phyloP scores from a whole-genome alignment of 2,329 filamentous ascomycete genomes.

The Leptographium wingfieldii region DNA sequence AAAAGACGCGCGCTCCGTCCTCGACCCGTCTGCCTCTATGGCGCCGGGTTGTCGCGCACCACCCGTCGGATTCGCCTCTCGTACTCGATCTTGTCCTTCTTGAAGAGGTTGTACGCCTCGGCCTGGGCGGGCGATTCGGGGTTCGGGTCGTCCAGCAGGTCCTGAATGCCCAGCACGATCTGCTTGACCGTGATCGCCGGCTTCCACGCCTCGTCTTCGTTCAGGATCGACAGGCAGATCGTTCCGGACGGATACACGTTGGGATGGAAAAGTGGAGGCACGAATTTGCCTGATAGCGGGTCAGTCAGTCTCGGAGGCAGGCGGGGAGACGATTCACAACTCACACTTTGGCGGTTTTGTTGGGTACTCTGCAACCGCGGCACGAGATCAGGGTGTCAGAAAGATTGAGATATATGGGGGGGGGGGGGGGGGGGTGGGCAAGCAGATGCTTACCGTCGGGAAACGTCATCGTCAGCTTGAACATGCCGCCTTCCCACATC shows the following conservation, averaged over 20 bases:
- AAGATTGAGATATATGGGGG: not conserved
- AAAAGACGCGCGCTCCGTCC: not conserved
- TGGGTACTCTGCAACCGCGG: conserved; percentile 61
- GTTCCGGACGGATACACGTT: conserved; percentile 98
- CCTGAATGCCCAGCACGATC: conserved; percentile 91
- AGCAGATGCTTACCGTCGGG: conserved; percentile 65
- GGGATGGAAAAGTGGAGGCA: conserved; percentile 89
- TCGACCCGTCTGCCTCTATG: conserved; percentile 25
- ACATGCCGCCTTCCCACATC: conserved; percentile 93
- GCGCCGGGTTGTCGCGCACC: conserved; percentile 78
- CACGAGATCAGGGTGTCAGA: not conserved
- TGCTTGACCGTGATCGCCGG: conserved; percentile 98
- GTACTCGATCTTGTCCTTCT: conserved; percentile 77
- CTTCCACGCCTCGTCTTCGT: conserved; percentile 98
- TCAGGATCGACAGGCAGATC: conserved; percentile 91
- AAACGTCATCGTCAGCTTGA: conserved; percentile 87
- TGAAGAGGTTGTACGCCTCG: conserved; percentile 93
- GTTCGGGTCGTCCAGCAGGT: conserved; percentile 90
- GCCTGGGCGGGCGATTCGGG: conserved; percentile 94
- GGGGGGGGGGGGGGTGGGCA: not conserved
- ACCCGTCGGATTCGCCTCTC: conserved; percentile 78
- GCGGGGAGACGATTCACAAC: conserved; percentile 18
- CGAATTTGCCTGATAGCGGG: conserved; percentile 66
- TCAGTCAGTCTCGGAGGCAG: not conserved
- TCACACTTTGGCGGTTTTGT: conserved; percentile 98